Percentiles rank a stretch among this genome's conserved stretches.
These are phyloP conservation scores for Clitopilus passeckerianus DNA, from an alignment of 768 basidiomycete genomes.

Conservation along the genomic window DNA sequence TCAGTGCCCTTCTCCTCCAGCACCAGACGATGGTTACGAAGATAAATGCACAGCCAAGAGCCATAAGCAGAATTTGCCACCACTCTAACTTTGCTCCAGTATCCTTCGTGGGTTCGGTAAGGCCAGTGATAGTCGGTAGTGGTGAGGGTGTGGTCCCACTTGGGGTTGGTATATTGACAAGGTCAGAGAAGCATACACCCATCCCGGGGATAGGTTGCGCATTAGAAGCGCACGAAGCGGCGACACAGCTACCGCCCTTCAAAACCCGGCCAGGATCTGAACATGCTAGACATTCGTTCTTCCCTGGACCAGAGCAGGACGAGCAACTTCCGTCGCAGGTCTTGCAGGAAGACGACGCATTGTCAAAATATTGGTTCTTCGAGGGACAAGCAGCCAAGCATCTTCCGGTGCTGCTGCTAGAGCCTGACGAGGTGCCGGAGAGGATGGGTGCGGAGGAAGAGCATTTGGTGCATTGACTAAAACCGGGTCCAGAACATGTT, in stretches of 20 bases:
- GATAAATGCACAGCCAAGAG: constrained; percentile 76
- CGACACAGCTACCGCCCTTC: constrained; percentile 57
- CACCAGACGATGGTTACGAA: constrained; percentile 60
- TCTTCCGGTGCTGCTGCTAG: constrained; percentile 37
- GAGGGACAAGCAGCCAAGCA: constrained; percentile 72
- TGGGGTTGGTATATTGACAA: constrained; percentile 48
- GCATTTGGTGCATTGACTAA: constrained; percentile 77
- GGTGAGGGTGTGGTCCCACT: constrained; percentile 43
- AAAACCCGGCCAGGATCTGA: constrained; percentile 59
- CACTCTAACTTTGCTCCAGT: constrained; percentile 45
- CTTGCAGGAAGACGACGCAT: constrained; percentile 56
- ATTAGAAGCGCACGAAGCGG: constrained; percentile 54
- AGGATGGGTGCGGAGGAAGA: constrained; percentile 64
- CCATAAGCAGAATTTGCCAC: constrained; percentile 87
- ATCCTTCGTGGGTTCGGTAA: constrained; percentile 42
- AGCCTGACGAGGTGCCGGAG: neutral
- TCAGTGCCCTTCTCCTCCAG: constrained; percentile 68
- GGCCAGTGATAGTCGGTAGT: constrained; percentile 53
- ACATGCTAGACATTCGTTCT: constrained; percentile 70
- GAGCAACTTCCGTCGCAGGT: constrained; percentile 74
- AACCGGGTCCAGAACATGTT: constrained; percentile 73
- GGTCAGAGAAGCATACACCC: constrained; percentile 75
- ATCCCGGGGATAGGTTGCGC: constrained; percentile 61
- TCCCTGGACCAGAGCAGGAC: constrained; percentile 68
- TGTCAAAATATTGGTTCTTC: constrained; percentile 68